phyloP scores from a whole-genome alignment of 129 eudicot genomes.

The Tagetes erecta region DNA sequence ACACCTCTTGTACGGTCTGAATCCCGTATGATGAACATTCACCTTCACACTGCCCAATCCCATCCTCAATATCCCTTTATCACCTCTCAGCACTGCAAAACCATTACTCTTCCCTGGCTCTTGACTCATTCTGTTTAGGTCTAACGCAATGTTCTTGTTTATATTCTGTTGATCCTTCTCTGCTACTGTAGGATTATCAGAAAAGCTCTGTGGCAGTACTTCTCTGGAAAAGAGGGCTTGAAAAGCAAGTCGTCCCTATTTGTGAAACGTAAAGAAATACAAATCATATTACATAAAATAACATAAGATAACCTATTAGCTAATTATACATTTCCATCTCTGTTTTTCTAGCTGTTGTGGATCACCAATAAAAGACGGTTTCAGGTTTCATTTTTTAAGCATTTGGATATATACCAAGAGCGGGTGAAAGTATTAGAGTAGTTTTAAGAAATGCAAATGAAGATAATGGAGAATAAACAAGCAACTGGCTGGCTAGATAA shows the following conservation, averaged over 20 bases:
- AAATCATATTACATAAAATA: neutral
- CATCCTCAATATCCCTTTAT: conserved; percentile 42
- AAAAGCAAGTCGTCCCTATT: conserved; percentile 88
- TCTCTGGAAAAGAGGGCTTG: conserved; percentile 82
- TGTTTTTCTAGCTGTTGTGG: too few relatives aligned
- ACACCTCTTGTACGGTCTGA: conserved; percentile 93
- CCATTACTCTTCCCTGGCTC: conserved; percentile 35
- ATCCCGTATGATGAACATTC: conserved; percentile 71
- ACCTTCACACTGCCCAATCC: conserved; percentile 55
- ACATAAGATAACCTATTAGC: too few relatives aligned
- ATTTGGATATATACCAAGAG: too few relatives aligned
- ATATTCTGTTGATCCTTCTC: conserved; percentile 29
- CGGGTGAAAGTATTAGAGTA: too few relatives aligned
- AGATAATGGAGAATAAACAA: too few relatives aligned
- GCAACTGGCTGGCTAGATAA: too few relatives aligned
- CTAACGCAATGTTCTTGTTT: conserved; percentile 36
- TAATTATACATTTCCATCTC: too few relatives aligned
- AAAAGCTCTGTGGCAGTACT: conserved; percentile 88
- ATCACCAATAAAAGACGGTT: too few relatives aligned
- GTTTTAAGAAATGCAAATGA: too few relatives aligned
- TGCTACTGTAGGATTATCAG: conserved; percentile 33
- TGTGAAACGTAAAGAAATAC: neutral
- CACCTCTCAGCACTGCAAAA: conserved; percentile 20
- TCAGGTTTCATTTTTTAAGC: too few relatives aligned
- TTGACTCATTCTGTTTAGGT: conserved; percentile 47